Conservation (phyloP, 768 basidiomycete genomes). For the Panaeolus papilionaceus region DNA sequence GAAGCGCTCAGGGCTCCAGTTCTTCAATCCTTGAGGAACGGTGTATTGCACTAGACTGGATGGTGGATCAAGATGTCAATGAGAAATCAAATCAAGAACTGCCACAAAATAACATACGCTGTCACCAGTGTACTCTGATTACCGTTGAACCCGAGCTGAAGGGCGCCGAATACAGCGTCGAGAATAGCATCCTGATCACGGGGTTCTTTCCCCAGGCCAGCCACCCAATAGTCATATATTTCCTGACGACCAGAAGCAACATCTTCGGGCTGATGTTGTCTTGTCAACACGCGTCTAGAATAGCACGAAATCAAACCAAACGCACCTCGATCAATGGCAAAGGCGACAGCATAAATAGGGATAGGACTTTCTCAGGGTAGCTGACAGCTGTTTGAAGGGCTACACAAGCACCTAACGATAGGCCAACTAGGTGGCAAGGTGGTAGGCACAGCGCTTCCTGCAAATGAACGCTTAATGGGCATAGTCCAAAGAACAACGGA, state of each 20-base stretch:
- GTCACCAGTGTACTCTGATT: constrained; percentile 27
- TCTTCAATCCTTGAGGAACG: constrained; percentile 29
- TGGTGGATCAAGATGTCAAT: not conserved
- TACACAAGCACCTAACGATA: constrained; percentile 43
- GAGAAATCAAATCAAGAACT: not conserved
- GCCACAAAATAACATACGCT: constrained; percentile 28
- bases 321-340: constrained; percentile 41
- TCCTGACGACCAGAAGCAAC: constrained; percentile 41
- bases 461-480: not conserved
- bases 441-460: constrained; percentile 44
- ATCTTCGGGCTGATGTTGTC: constrained; percentile 34
- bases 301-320: not conserved
- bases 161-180: constrained; percentile 35
- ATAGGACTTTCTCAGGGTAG: constrained; percentile 41
- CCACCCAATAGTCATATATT: constrained; percentile 39
- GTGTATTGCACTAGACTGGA: constrained; percentile 31
- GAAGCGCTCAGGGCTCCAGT: constrained; percentile 35
- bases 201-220: constrained; percentile 27
- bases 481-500: not conserved
- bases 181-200: constrained; percentile 29
- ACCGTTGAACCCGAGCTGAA: constrained; percentile 41
- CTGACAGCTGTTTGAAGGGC: constrained; percentile 39
- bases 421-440: constrained; percentile 43
- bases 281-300: not conserved
- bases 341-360: constrained; percentile 43